Evolutionary conservation across 306 rosid species (phyloP).

Genomic region (Bauhinia variegata): DNA sequence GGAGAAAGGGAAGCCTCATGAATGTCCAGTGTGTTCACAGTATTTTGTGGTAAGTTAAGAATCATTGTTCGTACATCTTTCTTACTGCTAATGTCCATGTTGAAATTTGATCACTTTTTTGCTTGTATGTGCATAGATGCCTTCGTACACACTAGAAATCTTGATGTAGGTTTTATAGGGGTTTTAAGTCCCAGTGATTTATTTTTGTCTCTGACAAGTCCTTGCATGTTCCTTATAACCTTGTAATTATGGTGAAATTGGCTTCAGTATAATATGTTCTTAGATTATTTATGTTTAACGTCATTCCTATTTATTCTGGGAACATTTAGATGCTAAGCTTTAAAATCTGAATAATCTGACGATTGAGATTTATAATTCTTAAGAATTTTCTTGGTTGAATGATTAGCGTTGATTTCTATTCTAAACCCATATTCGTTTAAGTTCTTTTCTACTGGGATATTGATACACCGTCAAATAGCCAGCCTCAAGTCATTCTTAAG

Average conservation of each 20-base stretch:
- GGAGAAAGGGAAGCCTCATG: slow-evolving; percentile 83
- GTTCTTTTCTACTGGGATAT: slow-evolving; percentile 2
- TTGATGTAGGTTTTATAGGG: neutral
- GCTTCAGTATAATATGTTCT: neutral
- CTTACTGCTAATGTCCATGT: slow-evolving; percentile 21
- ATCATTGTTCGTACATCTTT: slow-evolving; percentile 15
- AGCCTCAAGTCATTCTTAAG: slow-evolving; percentile 9
- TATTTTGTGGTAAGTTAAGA: slow-evolving; percentile 75
- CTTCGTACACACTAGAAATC: slow-evolving; percentile 17
- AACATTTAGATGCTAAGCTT: neutral
- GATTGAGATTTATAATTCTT: slow-evolving; percentile 8
- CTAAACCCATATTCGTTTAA: slow-evolving; percentile 9
- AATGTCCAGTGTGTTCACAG: slow-evolving; percentile 93
- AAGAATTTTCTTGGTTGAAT: neutral
- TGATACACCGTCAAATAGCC: slow-evolving; percentile 1
- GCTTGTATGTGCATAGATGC: slow-evolving; percentile 24
- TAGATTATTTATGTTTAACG: too few species aligned
- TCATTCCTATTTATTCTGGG: slow-evolving; percentile 20
- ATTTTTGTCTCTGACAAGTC: neutral
- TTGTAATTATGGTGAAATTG: neutral
- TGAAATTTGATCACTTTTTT: slow-evolving; percentile 4
- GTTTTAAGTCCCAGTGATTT: slow-evolving; percentile 18
- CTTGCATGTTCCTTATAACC: slow-evolving; percentile 17
- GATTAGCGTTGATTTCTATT: neutral
- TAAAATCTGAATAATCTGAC: neutral